phyloP scores from a whole-genome alignment of 2,329 filamentous ascomycete species.

The Colletotrichum sp. region DNA sequence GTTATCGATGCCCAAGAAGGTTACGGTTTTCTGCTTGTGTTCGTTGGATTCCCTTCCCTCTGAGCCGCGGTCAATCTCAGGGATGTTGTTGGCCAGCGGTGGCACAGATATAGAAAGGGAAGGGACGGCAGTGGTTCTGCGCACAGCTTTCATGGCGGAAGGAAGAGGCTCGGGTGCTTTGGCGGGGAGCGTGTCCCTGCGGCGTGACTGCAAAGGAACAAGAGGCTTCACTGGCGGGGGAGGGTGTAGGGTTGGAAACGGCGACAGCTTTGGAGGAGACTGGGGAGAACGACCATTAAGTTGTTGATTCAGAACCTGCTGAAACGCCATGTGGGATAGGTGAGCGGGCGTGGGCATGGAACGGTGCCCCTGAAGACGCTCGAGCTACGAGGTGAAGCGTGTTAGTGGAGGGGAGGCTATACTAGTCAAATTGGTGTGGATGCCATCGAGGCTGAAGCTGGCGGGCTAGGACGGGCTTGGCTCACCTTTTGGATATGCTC shows the following conservation, averaged over 20 bases:
- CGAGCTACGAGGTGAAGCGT: slow-evolving; percentile 17
- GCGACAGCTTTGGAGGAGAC: neutral
- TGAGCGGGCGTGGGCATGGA: slow-evolving; percentile 9
- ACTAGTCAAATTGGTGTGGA: slow-evolving; percentile 7
- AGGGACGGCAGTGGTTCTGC: slow-evolving; percentile 23
- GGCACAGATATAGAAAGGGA: slow-evolving; percentile 37
- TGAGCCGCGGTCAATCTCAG: slow-evolving; percentile 11
- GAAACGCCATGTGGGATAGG: slow-evolving; percentile 16
- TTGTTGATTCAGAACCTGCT: slow-evolving; percentile 17
- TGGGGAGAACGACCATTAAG: slow-evolving; percentile 2
- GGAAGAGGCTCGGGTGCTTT: neutral
- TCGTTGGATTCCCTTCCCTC: slow-evolving; percentile 26
- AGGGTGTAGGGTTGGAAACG: slow-evolving; percentile 9
- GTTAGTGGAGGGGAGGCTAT: slow-evolving; percentile 14
- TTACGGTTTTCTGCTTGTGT: slow-evolving; percentile 42
- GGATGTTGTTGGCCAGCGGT: slow-evolving; percentile 19
- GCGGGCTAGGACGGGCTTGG: neutral
- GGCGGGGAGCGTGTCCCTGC: slow-evolving; percentile 3
- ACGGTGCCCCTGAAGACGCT: slow-evolving; percentile 20
- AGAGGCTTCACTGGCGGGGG: slow-evolving; percentile 3
- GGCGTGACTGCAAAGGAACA: slow-evolving; percentile 18
- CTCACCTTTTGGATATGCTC: slow-evolving; percentile 64
- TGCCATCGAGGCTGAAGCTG: neutral
- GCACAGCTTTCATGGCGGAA: slow-evolving; percentile 16
- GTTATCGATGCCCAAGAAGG: slow-evolving; percentile 39